Evolutionary conservation across 768 basidiomycete species (phyloP), one percentile per base, ranked within the genome.

Genomic region (Termitomyces sp.): DNA sequence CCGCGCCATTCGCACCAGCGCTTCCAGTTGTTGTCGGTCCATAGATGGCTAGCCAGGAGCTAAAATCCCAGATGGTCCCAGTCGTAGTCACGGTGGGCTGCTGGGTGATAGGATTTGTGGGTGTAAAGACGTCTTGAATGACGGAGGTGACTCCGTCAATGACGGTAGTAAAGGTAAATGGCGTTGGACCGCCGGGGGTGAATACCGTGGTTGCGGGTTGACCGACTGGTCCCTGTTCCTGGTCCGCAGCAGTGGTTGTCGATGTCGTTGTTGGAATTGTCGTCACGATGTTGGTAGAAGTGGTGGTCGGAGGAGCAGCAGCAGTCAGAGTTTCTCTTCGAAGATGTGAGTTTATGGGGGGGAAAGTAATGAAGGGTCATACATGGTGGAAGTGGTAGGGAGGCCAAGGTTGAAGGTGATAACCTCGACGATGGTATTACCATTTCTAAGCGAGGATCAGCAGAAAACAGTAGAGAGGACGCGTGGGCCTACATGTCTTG

Each of bases 181-280:
- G 79, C 0, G 79, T 83, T 30, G 76, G 75, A 2, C 76, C 81
- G 6, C 77, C 76, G 33, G 81, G 72, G 2, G 70, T 65, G 22
- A 62, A 68, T 2, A 67, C 69, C 26, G 70, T 72, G 5, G 78
- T 32, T 3, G 65, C 74, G 24, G 84, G 83, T 61, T 80, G 77
- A 7, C 78, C 87, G 0, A 88, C 86, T 3, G 85, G 83, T 0
- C 83, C 84, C 56, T 71, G 74, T 61, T 76, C 72, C 18, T 41
- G 66, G 30, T n/a, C 65, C 20, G 66, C 47, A 24, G 66, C 41
- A 0, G 71, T 60, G 2, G 64, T 38, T 11, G 65, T 56, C 30
- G 64, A 62, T 7, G 68, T 55, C 13, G 67, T 58, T 18, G 74
- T 57, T 14, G 69, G 58, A 18, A 56, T 52, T 13, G 71, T 58